These are phyloP conservation scores for Lipomyces lipofer DNA, from an alignment of 805 yeast species.

Conservation along the genomic window DNA sequence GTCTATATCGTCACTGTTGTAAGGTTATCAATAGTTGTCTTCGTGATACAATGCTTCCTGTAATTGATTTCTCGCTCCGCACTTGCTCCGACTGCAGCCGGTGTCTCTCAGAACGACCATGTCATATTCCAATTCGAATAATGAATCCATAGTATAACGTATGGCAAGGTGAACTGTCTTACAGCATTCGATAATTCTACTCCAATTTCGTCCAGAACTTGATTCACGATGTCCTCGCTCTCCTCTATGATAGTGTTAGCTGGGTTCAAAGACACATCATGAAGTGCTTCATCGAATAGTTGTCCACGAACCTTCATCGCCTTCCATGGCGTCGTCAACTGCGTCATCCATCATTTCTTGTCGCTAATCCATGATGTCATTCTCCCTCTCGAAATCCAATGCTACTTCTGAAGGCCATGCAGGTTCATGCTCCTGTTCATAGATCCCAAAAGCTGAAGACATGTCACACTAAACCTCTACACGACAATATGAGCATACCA, in stretches of 20 bases:
- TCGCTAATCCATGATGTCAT: constrained; percentile 95
- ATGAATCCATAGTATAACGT: too few relatives aligned
- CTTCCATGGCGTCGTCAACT: constrained; percentile 92
- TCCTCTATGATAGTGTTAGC: constrained; percentile 17
- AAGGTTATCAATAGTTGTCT: too few relatives aligned
- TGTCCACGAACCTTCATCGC: constrained; percentile 55
- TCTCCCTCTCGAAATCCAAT: constrained; percentile 90
- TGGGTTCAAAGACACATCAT: too few relatives aligned
- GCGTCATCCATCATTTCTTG: constrained; percentile 99
- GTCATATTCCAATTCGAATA: too few relatives aligned
- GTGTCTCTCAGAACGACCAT: constrained; percentile 1
- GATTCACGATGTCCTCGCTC: constrained; percentile 52
- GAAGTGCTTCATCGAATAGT: not conserved
- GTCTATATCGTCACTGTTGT: too few relatives aligned
- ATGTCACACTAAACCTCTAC: not conserved
- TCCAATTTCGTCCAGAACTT: constrained; percentile 93
- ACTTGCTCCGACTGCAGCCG: not conserved
- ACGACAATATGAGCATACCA: constrained; percentile 45
- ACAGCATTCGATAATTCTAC: constrained; percentile 63
- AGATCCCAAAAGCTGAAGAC: constrained; percentile 51
- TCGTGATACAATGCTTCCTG: too few relatives aligned
- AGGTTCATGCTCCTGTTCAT: constrained; percentile 89
- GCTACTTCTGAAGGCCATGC: constrained; percentile 82
- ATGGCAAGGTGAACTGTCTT: too few relatives aligned
- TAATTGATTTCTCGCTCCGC: not conserved